Percentiles rank a stretch among this genome's conserved stretches.
Conservation (phyloP, 345 rosid species). For the Citrus sp. region DNA sequence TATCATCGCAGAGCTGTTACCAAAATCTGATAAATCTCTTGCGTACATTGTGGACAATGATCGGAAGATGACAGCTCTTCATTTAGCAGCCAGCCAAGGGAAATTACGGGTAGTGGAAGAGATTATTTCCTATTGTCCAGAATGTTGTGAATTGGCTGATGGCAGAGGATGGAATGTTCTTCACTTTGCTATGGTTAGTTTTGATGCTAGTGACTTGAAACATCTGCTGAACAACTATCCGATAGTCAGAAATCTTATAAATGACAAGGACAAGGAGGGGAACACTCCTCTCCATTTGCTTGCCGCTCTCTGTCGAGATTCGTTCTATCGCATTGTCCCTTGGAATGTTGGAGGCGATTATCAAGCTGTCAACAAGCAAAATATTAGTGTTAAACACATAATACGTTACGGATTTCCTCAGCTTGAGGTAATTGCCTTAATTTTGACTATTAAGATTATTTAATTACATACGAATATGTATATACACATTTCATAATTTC, state of each 20-base stretch:
- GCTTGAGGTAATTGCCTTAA: not conserved
- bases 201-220: not conserved
- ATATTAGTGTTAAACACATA: not conserved
- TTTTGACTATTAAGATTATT: no score
- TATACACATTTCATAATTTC: no score
- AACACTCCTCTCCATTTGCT: not conserved
- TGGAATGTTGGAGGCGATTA: not conserved
- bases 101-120: accelerated
- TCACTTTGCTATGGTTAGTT: not conserved
- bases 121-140: not conserved
- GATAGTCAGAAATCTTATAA: not conserved
- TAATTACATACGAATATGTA: no score
- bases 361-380: not conserved
- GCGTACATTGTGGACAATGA: not conserved
- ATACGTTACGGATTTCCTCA: not conserved
- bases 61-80: not conserved
- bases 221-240: not conserved
- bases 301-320: not conserved
- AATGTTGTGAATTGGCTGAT: not conserved
- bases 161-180: not conserved
- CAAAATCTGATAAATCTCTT: not conserved
- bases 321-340: not conserved
- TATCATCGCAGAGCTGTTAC: accelerated
- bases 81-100: not conserved
- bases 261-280: not conserved